Conservation (phyloP, 225 moss, liverwort and hornwort genomes). For the Rhytidiadelphus loreus region DNA sequence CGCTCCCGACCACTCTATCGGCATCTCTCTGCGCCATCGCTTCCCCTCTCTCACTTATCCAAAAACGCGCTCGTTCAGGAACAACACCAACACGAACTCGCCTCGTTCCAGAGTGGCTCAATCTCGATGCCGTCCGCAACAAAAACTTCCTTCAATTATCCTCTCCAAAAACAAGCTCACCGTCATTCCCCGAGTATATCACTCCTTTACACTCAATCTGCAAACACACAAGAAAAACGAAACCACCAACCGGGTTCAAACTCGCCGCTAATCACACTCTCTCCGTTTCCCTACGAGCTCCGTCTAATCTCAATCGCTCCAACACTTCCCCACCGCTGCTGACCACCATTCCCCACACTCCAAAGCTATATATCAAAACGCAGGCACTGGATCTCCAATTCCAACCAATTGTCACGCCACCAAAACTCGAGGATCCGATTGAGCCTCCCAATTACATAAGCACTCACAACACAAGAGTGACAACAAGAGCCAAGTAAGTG, state of each 20-base stretch:
- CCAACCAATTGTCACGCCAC: not conserved
- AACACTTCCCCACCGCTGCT: not conserved
- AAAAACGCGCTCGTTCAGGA: not conserved
- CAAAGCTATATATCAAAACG: not conserved
- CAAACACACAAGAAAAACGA: not conserved
- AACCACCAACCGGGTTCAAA: not conserved
- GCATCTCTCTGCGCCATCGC: constrained; percentile 65
- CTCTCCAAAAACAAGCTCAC: not conserved
- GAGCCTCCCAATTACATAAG: not conserved
- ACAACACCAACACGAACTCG: not conserved
- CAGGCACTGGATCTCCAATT: not conserved
- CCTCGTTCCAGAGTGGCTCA: not conserved
- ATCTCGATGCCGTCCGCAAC: not conserved
- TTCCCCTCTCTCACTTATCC: not conserved
- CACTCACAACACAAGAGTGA: not conserved
- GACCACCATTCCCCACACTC: constrained; percentile 20
- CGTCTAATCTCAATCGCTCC: constrained; percentile 2
- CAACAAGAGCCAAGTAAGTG: not conserved
- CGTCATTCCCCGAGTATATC: not conserved
- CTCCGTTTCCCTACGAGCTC: not conserved
- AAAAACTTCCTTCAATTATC: not conserved
- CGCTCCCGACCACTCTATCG: constrained; percentile 31
- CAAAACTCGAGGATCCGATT: not conserved
- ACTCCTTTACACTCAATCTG: constrained; percentile 5
- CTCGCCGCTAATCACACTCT: not conserved